Evolutionary conservation across 345 rosid genomes (phyloP).

Genomic region (Ceriops tagal): DNA sequence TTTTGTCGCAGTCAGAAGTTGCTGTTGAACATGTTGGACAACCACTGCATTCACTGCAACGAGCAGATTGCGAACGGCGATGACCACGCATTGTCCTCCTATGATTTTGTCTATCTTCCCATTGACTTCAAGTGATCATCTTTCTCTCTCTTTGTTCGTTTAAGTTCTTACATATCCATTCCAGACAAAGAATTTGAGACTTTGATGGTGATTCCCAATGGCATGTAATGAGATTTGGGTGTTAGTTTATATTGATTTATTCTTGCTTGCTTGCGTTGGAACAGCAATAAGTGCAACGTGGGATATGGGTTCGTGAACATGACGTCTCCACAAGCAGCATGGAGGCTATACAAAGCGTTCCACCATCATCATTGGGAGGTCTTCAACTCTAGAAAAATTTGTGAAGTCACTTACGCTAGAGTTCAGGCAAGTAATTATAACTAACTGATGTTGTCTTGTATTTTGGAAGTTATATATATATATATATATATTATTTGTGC

Average conservation of each 20-base stretch:
- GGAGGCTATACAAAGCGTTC: slow-evolving; percentile 76
- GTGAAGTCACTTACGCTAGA: slow-evolving; percentile 86
- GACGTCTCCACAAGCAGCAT: slow-evolving; percentile 77
- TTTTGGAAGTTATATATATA: too few relatives aligned
- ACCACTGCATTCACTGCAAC: slow-evolving; percentile 87
- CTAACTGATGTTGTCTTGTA: not conserved
- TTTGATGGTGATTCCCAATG: too few relatives aligned
- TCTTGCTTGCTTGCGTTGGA: not conserved
- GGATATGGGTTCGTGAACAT: slow-evolving; percentile 99
- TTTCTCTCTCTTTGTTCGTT: not conserved
- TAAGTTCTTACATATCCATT: not conserved
- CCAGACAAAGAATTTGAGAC: too few relatives aligned
- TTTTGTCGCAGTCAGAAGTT: slow-evolving; percentile 22
- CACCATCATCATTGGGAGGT: slow-evolving; percentile 76
- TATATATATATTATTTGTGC: too few relatives aligned
- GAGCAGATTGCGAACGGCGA: slow-evolving; percentile 49
- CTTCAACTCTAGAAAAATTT: slow-evolving; percentile 73
- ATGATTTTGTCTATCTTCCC: slow-evolving; percentile 91
- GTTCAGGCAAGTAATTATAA: slow-evolving; percentile 53
- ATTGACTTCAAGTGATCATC: slow-evolving; percentile 76
- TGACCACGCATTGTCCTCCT: slow-evolving; percentile 63
- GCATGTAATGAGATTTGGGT: too few relatives aligned
- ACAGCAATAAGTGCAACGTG: slow-evolving; percentile 87
- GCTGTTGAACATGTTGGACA: slow-evolving; percentile 76
- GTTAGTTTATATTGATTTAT: not conserved